Evolutionary conservation across 2,329 filamentous ascomycete species (phyloP).

Genomic region (Rasamsonia emersonii): DNA sequence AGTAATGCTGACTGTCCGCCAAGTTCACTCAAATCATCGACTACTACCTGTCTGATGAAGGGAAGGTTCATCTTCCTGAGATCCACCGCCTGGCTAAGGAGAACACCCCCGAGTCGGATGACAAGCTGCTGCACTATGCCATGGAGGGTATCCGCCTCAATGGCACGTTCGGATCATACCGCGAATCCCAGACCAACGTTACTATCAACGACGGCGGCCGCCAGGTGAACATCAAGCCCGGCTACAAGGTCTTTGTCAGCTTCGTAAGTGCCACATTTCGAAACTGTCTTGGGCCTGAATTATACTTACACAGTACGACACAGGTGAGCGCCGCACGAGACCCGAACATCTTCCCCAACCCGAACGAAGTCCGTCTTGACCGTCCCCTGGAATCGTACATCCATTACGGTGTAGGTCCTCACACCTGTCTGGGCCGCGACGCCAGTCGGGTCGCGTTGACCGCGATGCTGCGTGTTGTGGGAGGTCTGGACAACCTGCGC

Average conservation of each 20-base stretch:
- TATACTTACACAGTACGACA: not conserved
- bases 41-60: slow-evolving; percentile 57
- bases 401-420: slow-evolving; percentile 54
- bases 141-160: slow-evolving; percentile 64
- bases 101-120: slow-evolving; percentile 50
- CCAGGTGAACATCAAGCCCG: slow-evolving; percentile 44
- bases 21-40: slow-evolving; percentile 65
- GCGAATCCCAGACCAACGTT: slow-evolving; percentile 42
- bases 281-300: not conserved
- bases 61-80: slow-evolving; percentile 48
- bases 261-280: slow-evolving; percentile 38
- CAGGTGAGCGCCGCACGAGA: slow-evolving; percentile 47
- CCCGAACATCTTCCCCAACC: slow-evolving; percentile 51
- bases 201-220: slow-evolving; percentile 45
- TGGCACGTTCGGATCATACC: slow-evolving; percentile 54
- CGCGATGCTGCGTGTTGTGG: slow-evolving; percentile 60
- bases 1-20: not conserved
- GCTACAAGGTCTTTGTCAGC: slow-evolving; percentile 55
- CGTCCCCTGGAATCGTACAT: slow-evolving; percentile 58
- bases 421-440: slow-evolving; percentile 54
- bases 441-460: slow-evolving; percentile 54
- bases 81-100: slow-evolving; percentile 53
- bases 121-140: slow-evolving; percentile 58
- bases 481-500: slow-evolving; percentile 51
- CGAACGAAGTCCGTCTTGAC: slow-evolving; percentile 52